A percentile compares a stretch with the other conserved stretches of the same genome.
Conservation (phyloP, 2,329 filamentous ascomycete species). For the Peltaster fructicola region DNA sequence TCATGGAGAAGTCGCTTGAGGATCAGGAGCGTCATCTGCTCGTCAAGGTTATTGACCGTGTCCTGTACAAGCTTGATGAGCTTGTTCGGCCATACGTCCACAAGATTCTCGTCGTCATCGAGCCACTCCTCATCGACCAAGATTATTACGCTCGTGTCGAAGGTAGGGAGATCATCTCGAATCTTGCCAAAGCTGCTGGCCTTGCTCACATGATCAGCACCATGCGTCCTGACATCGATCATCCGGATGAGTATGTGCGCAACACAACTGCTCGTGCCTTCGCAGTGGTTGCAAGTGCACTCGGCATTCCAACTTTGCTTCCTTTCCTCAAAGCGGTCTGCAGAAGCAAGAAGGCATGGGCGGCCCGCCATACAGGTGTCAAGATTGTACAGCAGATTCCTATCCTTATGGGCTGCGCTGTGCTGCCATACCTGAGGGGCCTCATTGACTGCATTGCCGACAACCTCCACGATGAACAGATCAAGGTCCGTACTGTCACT, state of each 20-base stretch:
- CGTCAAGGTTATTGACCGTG: constrained; percentile 97
- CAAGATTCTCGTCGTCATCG: constrained; percentile 96
- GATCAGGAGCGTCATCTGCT: constrained; percentile 95
- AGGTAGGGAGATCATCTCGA: constrained; percentile 96
- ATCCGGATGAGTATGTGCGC: constrained; percentile 93
- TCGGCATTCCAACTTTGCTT: constrained; percentile 86
- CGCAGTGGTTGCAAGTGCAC: constrained; percentile 86
- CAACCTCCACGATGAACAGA: constrained; percentile 93
- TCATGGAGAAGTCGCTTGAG: constrained; percentile 97
- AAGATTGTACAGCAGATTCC: constrained; percentile 99
- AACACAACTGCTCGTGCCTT: constrained; percentile 96
- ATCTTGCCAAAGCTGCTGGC: constrained; percentile 88
- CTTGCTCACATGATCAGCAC: constrained; percentile 98
- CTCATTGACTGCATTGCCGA: constrained; percentile 92
- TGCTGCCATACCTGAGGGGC: constrained; percentile 86
- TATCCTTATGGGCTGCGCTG: constrained; percentile 94
- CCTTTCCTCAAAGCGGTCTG: constrained; percentile 93
- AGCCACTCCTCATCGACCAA: constrained; percentile 96
- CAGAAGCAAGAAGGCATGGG: constrained; percentile 97
- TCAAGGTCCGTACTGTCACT: constrained; percentile 92
- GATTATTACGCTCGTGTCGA: constrained; percentile 98
- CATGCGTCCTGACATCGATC: constrained; percentile 97
- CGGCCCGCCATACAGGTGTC: constrained; percentile 90
- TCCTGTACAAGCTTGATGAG: constrained; percentile 96
- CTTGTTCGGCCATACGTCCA: constrained; percentile 91